Evolutionary conservation across 2,329 filamentous ascomycete species (phyloP), one percentile per base, ranked within the genome.

Genomic region (Purpureocillium takamizusanense): DNA sequence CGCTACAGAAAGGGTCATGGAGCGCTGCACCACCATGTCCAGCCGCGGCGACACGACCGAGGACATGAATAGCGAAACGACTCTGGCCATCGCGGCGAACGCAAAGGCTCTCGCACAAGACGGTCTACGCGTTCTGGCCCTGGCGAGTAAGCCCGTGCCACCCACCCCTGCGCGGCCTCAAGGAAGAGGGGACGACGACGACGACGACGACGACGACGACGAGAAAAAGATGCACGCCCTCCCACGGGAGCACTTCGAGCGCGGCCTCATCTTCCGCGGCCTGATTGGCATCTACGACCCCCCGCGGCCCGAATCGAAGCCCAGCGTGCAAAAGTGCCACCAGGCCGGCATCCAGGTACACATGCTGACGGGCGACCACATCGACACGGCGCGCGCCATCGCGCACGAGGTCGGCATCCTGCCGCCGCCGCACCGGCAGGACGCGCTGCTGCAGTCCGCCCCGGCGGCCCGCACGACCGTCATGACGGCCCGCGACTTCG

Each of bases 221-320:
- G n/a, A n/a, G n/a, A n/a, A n/a, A n/a, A n/a, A n/a, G n/a, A n/a
- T n/a, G n/a, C n/a, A n/a, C n/a, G n/a, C n/a, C n/a, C 10, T 49
- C 53, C 7, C 50, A 53, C 53, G n/a, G 48, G 51, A 4, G 53
- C 48, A 70, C 4, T 71, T 90, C 12, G 87, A 94, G 54, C 65
- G 67, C 27, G 68, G 75, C 23, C 74, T 95, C 23, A 73, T 70
- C 3, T 84, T 94, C 44, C 74, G 86, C 12, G 89, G 88, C n/a
- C 72, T 95, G 9, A 81, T 84, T 35, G 87, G 86, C 40, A 82
- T 94, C 45, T 90, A 92, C 54, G 87, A 94, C 49, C 87, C 87
- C 4, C 87, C 86, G 39, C 84, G 87, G 2, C 76, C 78, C 2
- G 87, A 94, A 62, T 88, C 87, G 1, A 83, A 81, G 16, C 72